Base-by-base conservation (phyloP, 2,329 filamentous ascomycete genomes). In the Colletotrichum incanum region DNA sequence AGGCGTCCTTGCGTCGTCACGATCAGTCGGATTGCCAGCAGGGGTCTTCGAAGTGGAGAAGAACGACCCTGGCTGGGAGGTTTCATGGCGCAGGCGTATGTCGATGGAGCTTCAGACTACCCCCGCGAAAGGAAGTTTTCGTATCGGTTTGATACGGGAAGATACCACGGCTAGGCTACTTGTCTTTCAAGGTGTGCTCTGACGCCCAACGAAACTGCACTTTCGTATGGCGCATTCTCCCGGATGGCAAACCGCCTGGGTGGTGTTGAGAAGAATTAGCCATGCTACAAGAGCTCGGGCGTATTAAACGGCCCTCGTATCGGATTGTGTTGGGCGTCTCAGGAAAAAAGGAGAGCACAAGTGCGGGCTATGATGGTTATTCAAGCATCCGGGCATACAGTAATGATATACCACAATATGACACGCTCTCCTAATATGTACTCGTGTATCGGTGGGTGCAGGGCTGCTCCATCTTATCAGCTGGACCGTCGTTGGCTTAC, bases 371-470 rank as follows among this genome's bases (percentile, higher is more conserved):
- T 49, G 9, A 61, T 49, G 37, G 37, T 34, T 41, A 4, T 18
- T n/a, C 37, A 28, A 55, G 37, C 50, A 64, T n/a, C 14, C 34
- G 5, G 49, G 12, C 39, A 43, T 45, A 55, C 20, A 41, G 26
- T 64, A 64, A 64, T 55, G 61, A 64, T 26, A 64, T 55, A 64
- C 49, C 61, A 64, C 26, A 45, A 20, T 14, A 26, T 41, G 31
- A 56, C 23, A 45, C 41, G 39, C 56, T 47, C n/a, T 60, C 23
- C 26, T 7, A 12, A 37, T 12, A 2, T 31, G 23, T 26, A 34
- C n/a, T 26, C 28, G 18, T 31, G 37, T 45, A 14, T 23, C 23
- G n/a, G 6, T 9, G 23, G n/a, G 14, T 14, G 9, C 9, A n/a
- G 3, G n/a, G n/a, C 50, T 14, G 16, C 26, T 14, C 5, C 34